Conservation (phyloP, 768 basidiomycete species). For the Leucocoprinus sp. region DNA sequence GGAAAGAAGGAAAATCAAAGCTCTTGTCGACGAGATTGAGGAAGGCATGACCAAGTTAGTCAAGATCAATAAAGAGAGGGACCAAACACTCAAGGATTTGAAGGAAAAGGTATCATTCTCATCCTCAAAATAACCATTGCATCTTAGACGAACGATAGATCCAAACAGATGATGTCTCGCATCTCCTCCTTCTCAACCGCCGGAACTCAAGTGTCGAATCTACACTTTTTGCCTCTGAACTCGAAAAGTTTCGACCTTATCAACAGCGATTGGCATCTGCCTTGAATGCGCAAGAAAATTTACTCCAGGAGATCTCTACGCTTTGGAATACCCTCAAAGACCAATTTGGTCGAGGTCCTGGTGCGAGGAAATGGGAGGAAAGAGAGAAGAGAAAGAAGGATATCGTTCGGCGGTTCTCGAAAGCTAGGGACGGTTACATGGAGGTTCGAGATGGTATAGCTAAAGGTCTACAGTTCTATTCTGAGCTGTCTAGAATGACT, state of each 20-base stretch:
- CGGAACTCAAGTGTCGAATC: slow-evolving; percentile 79
- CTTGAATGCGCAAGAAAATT: slow-evolving; percentile 65
- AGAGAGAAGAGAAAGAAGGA: slow-evolving; percentile 76
- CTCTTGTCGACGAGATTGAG: slow-evolving; percentile 66
- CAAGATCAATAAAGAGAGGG: slow-evolving; percentile 79
- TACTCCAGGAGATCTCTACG: slow-evolving; percentile 66
- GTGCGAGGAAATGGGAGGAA: slow-evolving; percentile 75
- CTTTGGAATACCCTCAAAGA: slow-evolving; percentile 71
- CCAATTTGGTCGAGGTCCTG: slow-evolving; percentile 64
- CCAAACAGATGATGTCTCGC: slow-evolving; percentile 94
- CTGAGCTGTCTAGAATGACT: slow-evolving; percentile 62
- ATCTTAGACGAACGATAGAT: too few relatives aligned
- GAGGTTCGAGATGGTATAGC: slow-evolving; percentile 80
- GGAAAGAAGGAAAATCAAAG: slow-evolving; percentile 60
- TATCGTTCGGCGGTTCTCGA: slow-evolving; percentile 57
- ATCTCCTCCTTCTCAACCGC: slow-evolving; percentile 84
- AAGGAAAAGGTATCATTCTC: slow-evolving; percentile 96
- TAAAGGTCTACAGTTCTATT: slow-evolving; percentile 87
- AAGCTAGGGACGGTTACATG: slow-evolving; percentile 78
- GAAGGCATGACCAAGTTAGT: slow-evolving; percentile 69
- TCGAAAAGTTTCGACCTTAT: slow-evolving; percentile 93
- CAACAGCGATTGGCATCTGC: slow-evolving; percentile 77
- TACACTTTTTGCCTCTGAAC: slow-evolving; percentile 82
- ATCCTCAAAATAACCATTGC: too few relatives aligned
- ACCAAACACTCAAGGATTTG: slow-evolving; percentile 83